Base-by-base conservation (phyloP, 129 eudicot species). In the Pseudognaphalium luteoalbum region DNA sequence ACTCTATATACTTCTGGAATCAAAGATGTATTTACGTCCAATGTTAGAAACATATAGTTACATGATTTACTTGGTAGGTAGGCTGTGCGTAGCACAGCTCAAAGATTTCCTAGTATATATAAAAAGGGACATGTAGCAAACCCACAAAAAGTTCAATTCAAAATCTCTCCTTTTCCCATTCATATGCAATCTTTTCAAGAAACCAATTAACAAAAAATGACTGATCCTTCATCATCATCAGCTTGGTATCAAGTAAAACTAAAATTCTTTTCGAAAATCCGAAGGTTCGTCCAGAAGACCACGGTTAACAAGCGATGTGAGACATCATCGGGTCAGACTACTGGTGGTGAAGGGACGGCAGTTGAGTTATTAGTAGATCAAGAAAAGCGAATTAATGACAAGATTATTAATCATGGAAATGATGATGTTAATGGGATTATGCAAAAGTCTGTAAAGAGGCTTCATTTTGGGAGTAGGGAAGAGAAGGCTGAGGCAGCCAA, bases 381-480 rank as follows among this genome's bases (percentile, higher is more conserved):
- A 28, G 76, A 61, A 78, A 60, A 33, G n/a, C 52, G 5, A 44
- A 58, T 28, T n/a, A 67, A 66, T 17, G 70, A 25, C 83, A 37
- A 66, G 33, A 25, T 25, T 66, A 57, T 16, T 47, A 51, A 56
- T 47, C 52, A 69, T 73, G 80, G 37, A 21, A 33, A 42, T 21
- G 74, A 25, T 25, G 28, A 57, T 82, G 79, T 72, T 64, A 73
- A 81, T 85, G 76, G 58, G 78, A 78, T 67, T 19, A 69, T 89
- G 81, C 92, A 81, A 21, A 91, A 60, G 80, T 78, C 99, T 3
- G 99, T 95, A 66, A 95, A 95, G 86, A 83, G 83, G 73, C 92
- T 95, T 67, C 97, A 84, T 66, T 95, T 95, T 62, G 99, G 99
- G 81, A 89, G 73, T 75, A 79, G 86, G 84, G 88, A 95, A 29